Evolutionary conservation across 1,139 yeast species (phyloP), one percentile per base, ranked within the genome.

Genomic region (Lodderomyces pseudojiufengensis): DNA sequence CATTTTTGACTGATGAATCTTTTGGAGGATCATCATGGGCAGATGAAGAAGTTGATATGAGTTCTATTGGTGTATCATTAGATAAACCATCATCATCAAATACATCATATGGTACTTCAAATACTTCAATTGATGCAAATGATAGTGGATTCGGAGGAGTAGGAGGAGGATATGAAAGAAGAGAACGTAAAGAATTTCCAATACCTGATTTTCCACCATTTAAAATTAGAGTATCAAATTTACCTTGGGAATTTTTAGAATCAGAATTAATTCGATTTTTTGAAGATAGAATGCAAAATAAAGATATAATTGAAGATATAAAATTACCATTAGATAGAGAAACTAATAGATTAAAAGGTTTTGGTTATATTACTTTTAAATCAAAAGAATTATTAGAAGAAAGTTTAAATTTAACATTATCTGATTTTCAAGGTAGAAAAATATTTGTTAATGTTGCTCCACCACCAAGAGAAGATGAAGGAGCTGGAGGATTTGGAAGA

Each of bases 131-230:
- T 30, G 45, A 42, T n/a, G 12, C 32, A 11, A 12, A 21, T 4
- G 16, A 23, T 24, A 21, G 32, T n/a, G 33, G 28, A 13, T 6
- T 27, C 14, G 33, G 32, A 13, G 32, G 25, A 25, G 47, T 40
- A 20, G 39, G 32, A 29, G 40, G 46, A 15, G 36, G 33, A 9
- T 36, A 27, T 25, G 40, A 36, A 31, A 54, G 54, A 46, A 48
- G 51, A 38, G 68, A 73, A 45, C 76, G 86, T 60, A 75, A 71
- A 45, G 92, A 81, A 53, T 84, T 66, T 52, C 95, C 95, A 31
- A 72, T 94, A 44, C 99, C 99, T 33, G 95, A 88, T 52, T 73
- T 68, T 38, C 90, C 97, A 22, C 99, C 99, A 38, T 94, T 65
- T 71, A 84, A 86, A 54, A 97, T 96, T 14, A 78, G 88, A 61